Base-by-base conservation (phyloP, 257 asterid genomes). In the Penstemon barbatus region DNA sequence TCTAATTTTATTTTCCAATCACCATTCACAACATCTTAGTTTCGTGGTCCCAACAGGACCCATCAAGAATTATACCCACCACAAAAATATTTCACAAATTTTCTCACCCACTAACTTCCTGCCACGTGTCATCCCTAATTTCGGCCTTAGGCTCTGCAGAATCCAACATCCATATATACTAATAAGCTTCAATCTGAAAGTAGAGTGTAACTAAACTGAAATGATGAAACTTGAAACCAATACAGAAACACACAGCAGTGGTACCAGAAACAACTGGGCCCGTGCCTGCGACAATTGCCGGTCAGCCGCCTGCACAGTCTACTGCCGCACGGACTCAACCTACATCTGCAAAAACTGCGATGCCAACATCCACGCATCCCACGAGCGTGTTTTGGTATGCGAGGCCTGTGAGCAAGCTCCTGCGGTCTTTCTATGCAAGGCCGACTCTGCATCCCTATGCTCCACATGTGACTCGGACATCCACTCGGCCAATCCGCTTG, bases 381-480 rank as follows among this genome's bases (percentile, higher is more conserved):
- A 71, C 44, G 69, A 42, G 44, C 84, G 89, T 52, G 91, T 85
- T 38, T 71, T 68, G 70, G 65, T 85, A 6, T 85, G 91, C 54
- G 84, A 83, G 13, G 89, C 81, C 69, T 83, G 91, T 73, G 91
- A 85, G 75, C 89, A 68, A 59, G 74, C 89, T 0, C 89, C 91
- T 56, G 83, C 91, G 57, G 55, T 51, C 77, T 73, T 85, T 75
- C 83, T 85, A 74, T 85, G 91, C 83, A 76, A 75, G 37, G 91
- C 91, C 57, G 91, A 85, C 82, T 82, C 84, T 5, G 91, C 91
- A 36, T 72, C 84, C 2, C 89, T 86, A 66, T 86, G 92, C 78
- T 6, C 71, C 65, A 10, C 86, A 57, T 86, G 92, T 81, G 92
- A 86, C 73, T 71, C 64, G 18, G 89, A 86, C 68, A 80, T 86